Percentiles rank a stretch among this genome's conserved stretches.
These are phyloP conservation scores for Pleurotus djamor DNA, from an alignment of 768 basidiomycete species.

Conservation along the genomic window DNA sequence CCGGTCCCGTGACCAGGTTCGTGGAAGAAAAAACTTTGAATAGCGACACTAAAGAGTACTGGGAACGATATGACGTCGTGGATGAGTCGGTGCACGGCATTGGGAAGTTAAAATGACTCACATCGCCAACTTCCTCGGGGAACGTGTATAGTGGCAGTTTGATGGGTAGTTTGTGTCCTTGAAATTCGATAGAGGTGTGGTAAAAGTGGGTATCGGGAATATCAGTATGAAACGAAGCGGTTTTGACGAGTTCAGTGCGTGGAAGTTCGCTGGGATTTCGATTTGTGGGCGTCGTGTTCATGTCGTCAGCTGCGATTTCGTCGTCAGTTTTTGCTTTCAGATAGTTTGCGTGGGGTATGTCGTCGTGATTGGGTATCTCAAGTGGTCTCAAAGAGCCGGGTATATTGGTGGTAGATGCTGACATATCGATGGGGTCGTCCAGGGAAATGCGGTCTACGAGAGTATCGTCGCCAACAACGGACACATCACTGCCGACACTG, in stretches of 20 bases:
- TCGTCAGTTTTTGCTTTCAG: not conserved
- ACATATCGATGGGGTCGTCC: conserved; percentile 10
- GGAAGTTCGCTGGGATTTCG: conserved; percentile 18
- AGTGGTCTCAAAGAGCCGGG: not conserved
- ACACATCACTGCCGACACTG: conserved; percentile 38
- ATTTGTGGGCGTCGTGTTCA: conserved; percentile 2
- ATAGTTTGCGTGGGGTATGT: not conserved
- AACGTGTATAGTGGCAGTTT: conserved; percentile 67
- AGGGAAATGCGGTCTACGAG: conserved; percentile 38
- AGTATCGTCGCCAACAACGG: conserved; percentile 38
- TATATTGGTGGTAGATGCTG: not conserved
- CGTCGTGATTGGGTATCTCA: not conserved
- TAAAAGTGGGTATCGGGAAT: conserved; percentile 67
- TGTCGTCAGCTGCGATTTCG: not conserved
- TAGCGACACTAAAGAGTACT: conserved; percentile 77
- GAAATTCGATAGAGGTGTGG: conserved; percentile 64
- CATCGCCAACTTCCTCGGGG: conserved; percentile 76
- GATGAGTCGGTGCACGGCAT: not conserved
- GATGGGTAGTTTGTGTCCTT: conserved; percentile 62
- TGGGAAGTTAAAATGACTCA: conserved; percentile 23
- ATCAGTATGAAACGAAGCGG: not conserved
- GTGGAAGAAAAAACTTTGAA: conserved; percentile 30
- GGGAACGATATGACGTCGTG: not conserved
- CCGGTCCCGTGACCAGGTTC: conserved; percentile 38
- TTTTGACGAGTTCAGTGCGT: conserved; percentile 33